phyloP scores from a whole-genome alignment of 495 filamentous ascomycete genomes.

The Cenococcum geophilum region DNA sequence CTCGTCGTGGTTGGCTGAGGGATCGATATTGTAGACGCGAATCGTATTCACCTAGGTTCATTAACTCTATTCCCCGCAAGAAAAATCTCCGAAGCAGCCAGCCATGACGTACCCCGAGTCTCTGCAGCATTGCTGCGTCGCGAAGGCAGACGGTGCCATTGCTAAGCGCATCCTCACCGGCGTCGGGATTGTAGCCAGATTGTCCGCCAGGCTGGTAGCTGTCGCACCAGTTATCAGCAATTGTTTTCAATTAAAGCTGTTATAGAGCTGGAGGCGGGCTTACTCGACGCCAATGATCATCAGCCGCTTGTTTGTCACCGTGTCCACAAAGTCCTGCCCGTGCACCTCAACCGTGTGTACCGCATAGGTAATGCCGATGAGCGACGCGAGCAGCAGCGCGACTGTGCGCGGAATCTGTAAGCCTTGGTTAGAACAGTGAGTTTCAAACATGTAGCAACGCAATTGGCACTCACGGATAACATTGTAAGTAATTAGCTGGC shows the following conservation, averaged over 20 bases:
- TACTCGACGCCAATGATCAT: conserved; percentile 83
- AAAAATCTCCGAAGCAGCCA: background rate
- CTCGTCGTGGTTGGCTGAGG: conserved; percentile 74
- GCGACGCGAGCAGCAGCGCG: conserved; percentile 19
- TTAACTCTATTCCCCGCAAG: background rate
- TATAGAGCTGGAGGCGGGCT: background rate
- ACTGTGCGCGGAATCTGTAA: conserved; percentile 9
- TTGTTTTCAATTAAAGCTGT: background rate
- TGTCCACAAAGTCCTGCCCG: conserved; percentile 78
- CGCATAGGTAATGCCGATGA: conserved; percentile 53
- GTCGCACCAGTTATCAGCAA: conserved; percentile 17
- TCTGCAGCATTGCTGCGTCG: conserved; percentile 89
- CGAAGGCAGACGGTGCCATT: conserved; percentile 70
- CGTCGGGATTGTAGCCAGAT: conserved; percentile 61
- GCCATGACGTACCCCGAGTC: conserved; percentile 50
- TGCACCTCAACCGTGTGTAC: conserved; percentile 66
- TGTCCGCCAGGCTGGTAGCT: conserved; percentile 88
- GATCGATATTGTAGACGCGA: conserved; percentile 88
- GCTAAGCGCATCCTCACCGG: conserved; percentile 65
- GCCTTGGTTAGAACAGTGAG: background rate
- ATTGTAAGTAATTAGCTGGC: background rate
- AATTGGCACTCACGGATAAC: conserved; percentile 1
- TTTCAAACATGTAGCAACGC: background rate
- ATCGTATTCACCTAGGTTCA: conserved; percentile 69
- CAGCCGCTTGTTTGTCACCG: conserved; percentile 69